phyloP scores from a whole-genome alignment of 441 rosid species.

The Populus hybrid region DNA sequence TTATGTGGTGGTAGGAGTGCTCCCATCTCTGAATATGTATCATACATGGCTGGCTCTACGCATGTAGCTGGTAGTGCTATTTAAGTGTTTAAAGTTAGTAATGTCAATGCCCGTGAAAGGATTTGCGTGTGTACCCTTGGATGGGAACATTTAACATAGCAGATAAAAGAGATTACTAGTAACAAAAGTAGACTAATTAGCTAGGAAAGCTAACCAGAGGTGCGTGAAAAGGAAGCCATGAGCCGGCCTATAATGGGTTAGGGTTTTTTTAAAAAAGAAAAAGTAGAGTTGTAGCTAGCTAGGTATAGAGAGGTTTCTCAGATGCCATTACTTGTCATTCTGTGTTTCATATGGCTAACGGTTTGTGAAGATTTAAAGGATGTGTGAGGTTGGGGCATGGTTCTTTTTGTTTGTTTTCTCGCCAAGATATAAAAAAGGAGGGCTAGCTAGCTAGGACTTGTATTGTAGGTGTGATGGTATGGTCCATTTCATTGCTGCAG shows the following conservation, averaged over 20 bases:
- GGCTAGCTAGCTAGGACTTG: not conserved
- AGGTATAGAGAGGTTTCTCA: not conserved
- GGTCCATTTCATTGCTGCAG: not conserved
- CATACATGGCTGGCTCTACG: not conserved
- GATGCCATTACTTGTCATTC: constrained; percentile 48
- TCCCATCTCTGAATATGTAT: not conserved
- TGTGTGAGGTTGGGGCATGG: not conserved
- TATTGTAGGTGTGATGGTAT: not conserved
- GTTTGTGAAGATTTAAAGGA: constrained; percentile 32
- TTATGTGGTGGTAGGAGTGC: not conserved
- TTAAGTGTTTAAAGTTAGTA: not conserved
- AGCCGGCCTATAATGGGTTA: constrained; percentile 40
- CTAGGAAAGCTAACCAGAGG: constrained; percentile 26
- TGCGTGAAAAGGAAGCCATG: constrained; percentile 27
- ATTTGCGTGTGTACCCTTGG: constrained; percentile 21
- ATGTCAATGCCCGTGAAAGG: too few relatives aligned
- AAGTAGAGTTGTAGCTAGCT: constrained; percentile 8
- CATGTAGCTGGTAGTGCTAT: not conserved
- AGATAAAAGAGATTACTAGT: not conserved
- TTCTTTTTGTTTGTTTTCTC: not conserved
- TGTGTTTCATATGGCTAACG: constrained; percentile 39
- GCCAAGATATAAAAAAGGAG: not conserved
- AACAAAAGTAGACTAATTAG: constrained; percentile 15
- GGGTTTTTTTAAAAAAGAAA: constrained; percentile 13
- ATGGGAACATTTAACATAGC: constrained; percentile 32